phyloP scores from a whole-genome alignment of 2,329 filamentous ascomycete genomes.

The Plenodomus tracheiphilus region DNA sequence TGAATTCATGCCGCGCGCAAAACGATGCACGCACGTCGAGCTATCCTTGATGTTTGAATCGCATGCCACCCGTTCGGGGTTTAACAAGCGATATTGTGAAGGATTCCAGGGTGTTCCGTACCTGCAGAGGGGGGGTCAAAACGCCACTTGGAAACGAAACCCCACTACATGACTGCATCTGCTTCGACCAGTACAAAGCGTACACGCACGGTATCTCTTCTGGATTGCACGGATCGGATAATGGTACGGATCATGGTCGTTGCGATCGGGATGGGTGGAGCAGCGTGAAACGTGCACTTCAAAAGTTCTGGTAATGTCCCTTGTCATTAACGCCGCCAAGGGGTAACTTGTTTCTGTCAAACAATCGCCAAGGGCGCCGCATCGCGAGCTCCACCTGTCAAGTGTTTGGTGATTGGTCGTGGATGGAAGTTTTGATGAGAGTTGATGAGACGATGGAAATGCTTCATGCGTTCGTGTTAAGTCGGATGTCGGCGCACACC shows the following conservation, averaged over 20 bases:
- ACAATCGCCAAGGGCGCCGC: conserved; percentile 11
- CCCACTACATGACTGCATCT: conserved; percentile 10
- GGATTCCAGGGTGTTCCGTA: conserved; percentile 19
- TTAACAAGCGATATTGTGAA: conserved; percentile 32
- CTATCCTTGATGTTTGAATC: conserved; percentile 10
- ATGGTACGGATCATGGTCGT: conserved; percentile 9
- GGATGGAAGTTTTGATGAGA: neutral
- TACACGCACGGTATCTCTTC: conserved; percentile 6
- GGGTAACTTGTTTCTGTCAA: conserved; percentile 23
- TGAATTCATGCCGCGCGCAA: conserved; percentile 21
- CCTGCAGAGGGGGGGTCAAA: conserved; percentile 19
- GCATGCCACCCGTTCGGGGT: conserved; percentile 14
- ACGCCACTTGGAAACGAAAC: conserved; percentile 7
- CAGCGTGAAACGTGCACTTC: conserved; percentile 25
- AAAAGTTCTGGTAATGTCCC: conserved; percentile 16
- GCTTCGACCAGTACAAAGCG: conserved; percentile 3
- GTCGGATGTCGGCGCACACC: neutral
- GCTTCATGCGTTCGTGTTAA: conserved; percentile 6
- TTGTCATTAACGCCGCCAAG: conserved; percentile 25
- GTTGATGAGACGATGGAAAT: neutral
- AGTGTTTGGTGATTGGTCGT: conserved; percentile 6
- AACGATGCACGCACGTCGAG: conserved; percentile 9
- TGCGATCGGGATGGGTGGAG: conserved; percentile 9
- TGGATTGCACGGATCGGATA: conserved; percentile 5
- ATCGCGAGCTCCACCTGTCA: conserved; percentile 20